Base-by-base conservation (phyloP, 2,329 filamentous ascomycete genomes). In the Colletotrichum sp. region DNA sequence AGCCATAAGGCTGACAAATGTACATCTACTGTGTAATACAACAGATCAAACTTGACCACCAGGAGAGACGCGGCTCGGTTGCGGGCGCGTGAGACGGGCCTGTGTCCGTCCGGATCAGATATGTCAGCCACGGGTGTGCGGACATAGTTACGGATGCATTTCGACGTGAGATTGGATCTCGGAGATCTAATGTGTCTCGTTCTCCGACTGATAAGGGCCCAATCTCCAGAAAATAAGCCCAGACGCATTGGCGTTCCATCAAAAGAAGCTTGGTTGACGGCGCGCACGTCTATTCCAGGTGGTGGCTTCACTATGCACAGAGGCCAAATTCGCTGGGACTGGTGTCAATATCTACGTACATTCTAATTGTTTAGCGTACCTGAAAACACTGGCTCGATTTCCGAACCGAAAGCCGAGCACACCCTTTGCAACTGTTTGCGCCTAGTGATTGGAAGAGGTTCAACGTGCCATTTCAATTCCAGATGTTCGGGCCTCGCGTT, bases 1-100 rank as follows among this genome's bases (percentile, higher is more conserved):
- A 67, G 67, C 67, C 63, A 30, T 16, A 19, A 30, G 30, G 67
- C 71, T 71, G 61, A 67, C 55, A 63, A 67, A 67, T 74, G 71
- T 74, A 74, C 63, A 71, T 71, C 19, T 76, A 76, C 74, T 76
- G 74, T 76, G 74, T 74, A 76, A 75, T 76, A 75, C 32, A 76
- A 48, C 44, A 67, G 28, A 32, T n/a, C 28, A 25, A 65, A 27
- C 28, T 28, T 34, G 63, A 68, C 28, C n/a, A 8, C 25, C 19
- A 32, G 13, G 9, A 19, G 34, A 32, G 16, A 65, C 22, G 25
- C 44, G 39, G 44, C 64, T 22, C 30, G 4, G 6, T 15, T 5
- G 59, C 30, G n/a, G 19, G 8, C 30, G 59, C 27, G 4, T 25
- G 15, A 25, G 12, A 32, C 22, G 36, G 15, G 11, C 16, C 19